Conservation (phyloP, 2,329 filamentous ascomycete species). For the Onygenales sp. region DNA sequence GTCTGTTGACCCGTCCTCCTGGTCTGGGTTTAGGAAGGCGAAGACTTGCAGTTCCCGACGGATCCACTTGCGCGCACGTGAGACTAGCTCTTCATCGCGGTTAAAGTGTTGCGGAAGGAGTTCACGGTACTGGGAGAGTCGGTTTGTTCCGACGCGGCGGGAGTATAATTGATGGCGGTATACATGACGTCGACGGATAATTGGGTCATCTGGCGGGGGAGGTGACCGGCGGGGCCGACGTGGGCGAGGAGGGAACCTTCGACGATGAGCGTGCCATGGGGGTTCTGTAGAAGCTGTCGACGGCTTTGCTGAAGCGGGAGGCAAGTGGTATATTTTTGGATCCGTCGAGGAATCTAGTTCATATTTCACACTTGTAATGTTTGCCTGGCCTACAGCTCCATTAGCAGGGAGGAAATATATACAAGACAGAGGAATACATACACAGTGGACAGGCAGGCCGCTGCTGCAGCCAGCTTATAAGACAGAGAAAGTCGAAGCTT, state of each 20-base stretch:
- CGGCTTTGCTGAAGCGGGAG: conserved; percentile 8
- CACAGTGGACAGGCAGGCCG: conserved; percentile 71
- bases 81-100: conserved; percentile 56
- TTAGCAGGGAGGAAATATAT: background rate
- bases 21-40: conserved; percentile 40
- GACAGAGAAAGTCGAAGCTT: conserved; percentile 77
- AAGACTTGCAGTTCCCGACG: conserved; percentile 79
- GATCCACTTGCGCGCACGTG: conserved; percentile 70
- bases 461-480: conserved; percentile 71
- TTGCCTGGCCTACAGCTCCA: conserved; percentile 36
- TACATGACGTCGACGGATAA: conserved; percentile 58
- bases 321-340: conserved; percentile 51
- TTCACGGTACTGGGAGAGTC: conserved; percentile 64
- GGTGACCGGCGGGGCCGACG: conserved; percentile 14
- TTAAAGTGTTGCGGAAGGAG: conserved; percentile 60
- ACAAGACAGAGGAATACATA: conserved; percentile 34
- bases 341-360: conserved; percentile 45
- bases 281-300: conserved; percentile 11
- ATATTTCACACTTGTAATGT: conserved; percentile 55
- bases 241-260: background rate
- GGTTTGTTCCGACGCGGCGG: conserved; percentile 72
- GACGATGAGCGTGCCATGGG: background rate
- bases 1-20: conserved; percentile 15
- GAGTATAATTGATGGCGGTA: conserved; percentile 67
- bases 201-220: conserved; percentile 27